A percentile compares a stretch with the other conserved stretches of the same genome.
phyloP scores from a whole-genome alignment of 192 early-diverging fungal genomes.

The Coemansia brasiliensis region DNA sequence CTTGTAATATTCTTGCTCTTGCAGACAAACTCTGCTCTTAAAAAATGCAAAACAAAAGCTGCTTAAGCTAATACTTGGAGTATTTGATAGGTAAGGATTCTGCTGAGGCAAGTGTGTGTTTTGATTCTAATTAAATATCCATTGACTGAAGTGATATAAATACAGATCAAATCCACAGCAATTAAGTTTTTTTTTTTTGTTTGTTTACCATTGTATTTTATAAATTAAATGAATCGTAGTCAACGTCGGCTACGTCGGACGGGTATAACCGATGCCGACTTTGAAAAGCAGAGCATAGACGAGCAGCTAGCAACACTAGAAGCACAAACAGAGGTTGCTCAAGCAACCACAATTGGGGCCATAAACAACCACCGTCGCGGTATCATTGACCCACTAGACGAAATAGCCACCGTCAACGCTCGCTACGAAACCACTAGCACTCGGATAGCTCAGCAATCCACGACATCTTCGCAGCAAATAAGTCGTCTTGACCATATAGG shows the following conservation, averaged over 20 bases:
- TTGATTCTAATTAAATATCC: no score
- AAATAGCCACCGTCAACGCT: constrained; percentile 48
- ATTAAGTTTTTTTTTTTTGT: no score
- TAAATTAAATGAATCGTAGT: constrained; percentile 18
- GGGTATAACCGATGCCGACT: constrained; percentile 13
- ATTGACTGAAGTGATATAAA: no score
- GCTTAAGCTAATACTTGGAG: no score
- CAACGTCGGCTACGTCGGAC: constrained; percentile 18
- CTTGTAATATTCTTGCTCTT: no score
- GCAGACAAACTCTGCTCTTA: no score
- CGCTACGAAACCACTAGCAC: constrained; percentile 32
- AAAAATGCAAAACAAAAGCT: no score
- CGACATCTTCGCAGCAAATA: not conserved
- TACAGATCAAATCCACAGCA: no score
- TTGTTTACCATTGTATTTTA: constrained; percentile 6
- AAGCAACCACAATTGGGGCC: constrained; percentile 35
- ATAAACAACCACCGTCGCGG: constrained; percentile 45
- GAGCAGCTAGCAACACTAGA: constrained; percentile 29
- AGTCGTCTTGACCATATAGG: constrained; percentile 31
- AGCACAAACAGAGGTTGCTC: constrained; percentile 23
- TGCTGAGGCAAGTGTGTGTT: no score
- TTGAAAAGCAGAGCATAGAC: constrained; percentile 14
- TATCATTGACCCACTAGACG: constrained; percentile 49
- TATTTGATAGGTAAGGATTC: no score
- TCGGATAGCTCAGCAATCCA: not conserved